These are phyloP conservation scores for Byssochlamys sp. DNA, from an alignment of 2,329 filamentous ascomycete species.

Conservation along the genomic window DNA sequence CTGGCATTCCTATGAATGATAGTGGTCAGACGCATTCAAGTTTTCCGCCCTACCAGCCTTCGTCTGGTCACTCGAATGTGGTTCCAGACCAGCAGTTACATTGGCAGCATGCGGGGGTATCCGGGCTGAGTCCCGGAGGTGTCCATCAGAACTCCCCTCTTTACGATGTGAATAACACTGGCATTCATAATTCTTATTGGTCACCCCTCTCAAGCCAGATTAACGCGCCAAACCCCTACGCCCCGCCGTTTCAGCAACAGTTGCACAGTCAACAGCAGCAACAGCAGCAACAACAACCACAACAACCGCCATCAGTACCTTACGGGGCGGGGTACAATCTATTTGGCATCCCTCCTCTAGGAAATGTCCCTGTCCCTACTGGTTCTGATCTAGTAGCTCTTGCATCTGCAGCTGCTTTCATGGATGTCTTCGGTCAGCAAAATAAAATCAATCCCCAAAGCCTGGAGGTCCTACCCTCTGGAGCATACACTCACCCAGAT, in stretches of 20 bases:
- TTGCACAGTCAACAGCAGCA: background rate
- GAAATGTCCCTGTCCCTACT: background rate
- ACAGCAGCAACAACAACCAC: background rate
- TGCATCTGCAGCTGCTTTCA: background rate
- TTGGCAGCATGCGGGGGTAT: background rate
- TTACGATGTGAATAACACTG: background rate
- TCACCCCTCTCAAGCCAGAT: background rate
- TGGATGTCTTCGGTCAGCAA: background rate
- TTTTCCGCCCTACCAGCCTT: background rate
- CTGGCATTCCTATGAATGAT: background rate
- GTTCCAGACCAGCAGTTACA: background rate
- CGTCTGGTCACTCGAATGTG: background rate
- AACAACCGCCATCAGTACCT: background rate
- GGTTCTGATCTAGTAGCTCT: background rate
- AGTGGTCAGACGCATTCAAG: background rate
- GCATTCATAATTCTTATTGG: background rate
- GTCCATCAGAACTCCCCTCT: background rate
- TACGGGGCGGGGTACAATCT: background rate
- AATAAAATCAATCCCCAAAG: background rate
- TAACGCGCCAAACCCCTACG: background rate
- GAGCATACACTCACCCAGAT: background rate
- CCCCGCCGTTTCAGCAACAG: background rate
- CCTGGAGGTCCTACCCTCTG: background rate
- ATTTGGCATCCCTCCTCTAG: background rate
- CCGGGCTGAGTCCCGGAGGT: background rate